Base-by-base conservation (phyloP, 805 yeast species). In the Wickerhamomyces xylosicus region DNA sequence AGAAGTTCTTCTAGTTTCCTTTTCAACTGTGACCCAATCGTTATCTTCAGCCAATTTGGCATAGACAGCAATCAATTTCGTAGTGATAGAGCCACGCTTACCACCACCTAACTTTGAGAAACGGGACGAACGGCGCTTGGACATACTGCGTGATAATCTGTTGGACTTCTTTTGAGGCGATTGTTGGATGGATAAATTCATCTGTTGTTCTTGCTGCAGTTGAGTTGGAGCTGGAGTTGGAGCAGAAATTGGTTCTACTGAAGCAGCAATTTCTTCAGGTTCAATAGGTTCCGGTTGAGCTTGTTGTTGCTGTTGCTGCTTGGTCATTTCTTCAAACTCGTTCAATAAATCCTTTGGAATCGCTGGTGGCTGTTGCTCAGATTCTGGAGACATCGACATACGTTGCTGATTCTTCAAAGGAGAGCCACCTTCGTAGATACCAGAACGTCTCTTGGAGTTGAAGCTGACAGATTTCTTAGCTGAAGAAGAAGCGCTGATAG, bases 1-100 rank as follows among this genome's bases (percentile, higher is more conserved):
- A 29, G 85, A 77, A 2, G 89, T 79, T 58, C 92, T 69, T 58
- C 74, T 79, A 5, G 86, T 78, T 54, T 77, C 85, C 50, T 72
- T 76, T 49, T 79, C 84, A 58, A 80, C 72, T 48, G 72, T 72
- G 49, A 77, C 82, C 77, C 85, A 74, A 43, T 76, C 82, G 33
- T 71, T 67, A 39, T 66, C 69, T 35, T 69, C 69, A 3, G 85
- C 69, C 43, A 82, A 61, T 53, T 77, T 79, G 27, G 90, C 85
- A 57, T 82, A 82, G 0, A 86, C 77, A 1, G 86, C 72, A 42
- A 82, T 69, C 44, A 82, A 57, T 51, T 78, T 81, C 33, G 85
- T 66, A 0, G 90, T 81, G 34, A 82, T 75, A 1, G 89, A 80
- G 44, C 79, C 79, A 49, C 89, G 70, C 52, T 80, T 74, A 43